These are phyloP conservation scores for Exidia glandulosa DNA, from an alignment of 768 basidiomycete genomes.

Conservation along the genomic window DNA sequence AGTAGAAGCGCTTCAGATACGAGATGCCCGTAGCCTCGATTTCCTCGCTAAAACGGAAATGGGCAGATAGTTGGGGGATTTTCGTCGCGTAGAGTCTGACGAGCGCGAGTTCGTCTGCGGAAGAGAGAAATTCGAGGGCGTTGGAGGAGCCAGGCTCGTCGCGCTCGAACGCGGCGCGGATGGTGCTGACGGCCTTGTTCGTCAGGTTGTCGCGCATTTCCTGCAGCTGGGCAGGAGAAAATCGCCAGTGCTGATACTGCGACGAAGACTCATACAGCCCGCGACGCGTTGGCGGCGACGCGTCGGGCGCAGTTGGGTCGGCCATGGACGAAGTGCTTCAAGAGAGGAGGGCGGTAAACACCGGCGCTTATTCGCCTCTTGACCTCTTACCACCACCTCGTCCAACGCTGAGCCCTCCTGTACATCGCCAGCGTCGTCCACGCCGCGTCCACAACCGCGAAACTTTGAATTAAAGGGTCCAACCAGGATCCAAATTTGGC, in stretches of 20 bases:
- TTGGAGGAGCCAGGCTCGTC: constrained; percentile 72
- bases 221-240: constrained; percentile 55
- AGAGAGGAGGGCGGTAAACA: no score
- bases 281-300: not conserved
- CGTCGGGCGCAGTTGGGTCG: not conserved
- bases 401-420: no score
- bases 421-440: no score
- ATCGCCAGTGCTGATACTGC: constrained; percentile 83
- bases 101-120: constrained; percentile 78
- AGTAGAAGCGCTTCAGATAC: constrained; percentile 93
- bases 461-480: no score
- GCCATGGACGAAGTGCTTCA: no score
- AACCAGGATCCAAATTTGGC: no score
- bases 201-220: constrained; percentile 59
- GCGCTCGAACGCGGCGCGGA: constrained; percentile 64
- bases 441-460: no score
- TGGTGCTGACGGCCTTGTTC: constrained; percentile 60
- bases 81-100: constrained; percentile 84
- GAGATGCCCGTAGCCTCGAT: constrained; percentile 87
- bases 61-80: constrained; percentile 72
- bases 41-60: constrained; percentile 82
- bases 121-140: constrained; percentile 59
- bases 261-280: constrained; percentile 68
- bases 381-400: no score
- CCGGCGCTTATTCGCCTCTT: no score